Evolutionary conservation across 2,329 filamentous ascomycete genomes (phyloP).

Genomic region (Alternaria viburni): DNA sequence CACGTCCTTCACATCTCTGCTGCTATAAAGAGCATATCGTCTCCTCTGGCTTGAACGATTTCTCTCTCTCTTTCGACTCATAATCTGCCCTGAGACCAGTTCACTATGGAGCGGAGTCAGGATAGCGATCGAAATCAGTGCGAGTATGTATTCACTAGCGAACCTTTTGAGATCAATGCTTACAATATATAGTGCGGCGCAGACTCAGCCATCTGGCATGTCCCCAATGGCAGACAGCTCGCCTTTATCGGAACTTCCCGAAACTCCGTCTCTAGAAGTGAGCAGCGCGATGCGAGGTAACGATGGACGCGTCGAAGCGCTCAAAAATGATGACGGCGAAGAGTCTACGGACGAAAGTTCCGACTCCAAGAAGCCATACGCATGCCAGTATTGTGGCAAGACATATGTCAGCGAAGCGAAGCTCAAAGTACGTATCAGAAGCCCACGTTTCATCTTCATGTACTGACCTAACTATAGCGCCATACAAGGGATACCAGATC

Average conservation of each 20-base stretch:
- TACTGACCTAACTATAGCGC: slow-evolving; percentile 3
- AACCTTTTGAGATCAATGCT: background rate
- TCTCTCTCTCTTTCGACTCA: background rate
- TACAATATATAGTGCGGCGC: background rate
- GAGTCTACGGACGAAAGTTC: background rate
- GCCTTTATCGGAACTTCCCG: background rate
- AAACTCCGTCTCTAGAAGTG: background rate
- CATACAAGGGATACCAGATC: slow-evolving; percentile 2
- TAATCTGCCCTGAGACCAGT: background rate
- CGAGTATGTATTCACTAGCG: background rate
- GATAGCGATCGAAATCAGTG: background rate
- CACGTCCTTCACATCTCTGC: background rate
- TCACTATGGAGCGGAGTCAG: background rate
- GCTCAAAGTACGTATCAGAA: background rate
- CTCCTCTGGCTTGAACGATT: background rate
- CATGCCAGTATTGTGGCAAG: slow-evolving; percentile 7
- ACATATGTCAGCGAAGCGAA: background rate
- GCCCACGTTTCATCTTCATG: background rate
- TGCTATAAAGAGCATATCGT: background rate
- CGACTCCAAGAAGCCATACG: background rate
- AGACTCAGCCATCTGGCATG: background rate
- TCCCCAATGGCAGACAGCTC: background rate
- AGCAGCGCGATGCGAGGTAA: background rate
- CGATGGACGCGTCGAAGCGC: background rate
- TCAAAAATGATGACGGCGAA: background rate